Percentiles rank a stretch among this genome's conserved stretches.
phyloP scores from a whole-genome alignment of 345 rosid genomes.

The Balakata baccata region DNA sequence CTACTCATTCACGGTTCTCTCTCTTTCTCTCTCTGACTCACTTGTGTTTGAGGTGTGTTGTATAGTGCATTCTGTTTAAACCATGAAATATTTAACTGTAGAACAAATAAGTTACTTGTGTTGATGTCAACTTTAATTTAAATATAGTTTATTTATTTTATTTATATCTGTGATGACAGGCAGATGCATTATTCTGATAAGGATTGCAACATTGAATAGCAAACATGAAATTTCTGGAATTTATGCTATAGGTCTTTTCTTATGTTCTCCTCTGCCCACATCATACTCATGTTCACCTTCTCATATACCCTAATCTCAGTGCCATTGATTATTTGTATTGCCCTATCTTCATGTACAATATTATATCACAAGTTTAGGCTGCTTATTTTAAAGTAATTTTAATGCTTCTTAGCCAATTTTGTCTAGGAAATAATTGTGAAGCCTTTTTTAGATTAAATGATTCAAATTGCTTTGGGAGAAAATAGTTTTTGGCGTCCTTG shows the following conservation, averaged over 20 bases:
- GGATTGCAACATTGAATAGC: background rate
- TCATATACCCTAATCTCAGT: background rate
- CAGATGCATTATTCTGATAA: background rate
- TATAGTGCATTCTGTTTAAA: background rate
- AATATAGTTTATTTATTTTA: background rate
- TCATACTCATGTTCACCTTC: background rate
- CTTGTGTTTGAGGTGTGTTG: background rate
- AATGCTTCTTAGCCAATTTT: background rate
- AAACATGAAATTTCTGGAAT: background rate
- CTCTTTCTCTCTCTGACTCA: conserved; percentile 4
- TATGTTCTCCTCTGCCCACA: background rate
- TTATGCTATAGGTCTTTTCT: background rate
- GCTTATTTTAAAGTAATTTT: background rate
- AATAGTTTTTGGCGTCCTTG: background rate
- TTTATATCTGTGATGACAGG: background rate
- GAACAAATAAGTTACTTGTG: background rate
- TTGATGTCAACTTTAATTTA: background rate
- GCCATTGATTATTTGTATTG: background rate
- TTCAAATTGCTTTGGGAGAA: background rate
- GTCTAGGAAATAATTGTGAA: background rate
- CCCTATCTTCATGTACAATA: background rate
- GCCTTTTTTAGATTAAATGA: background rate
- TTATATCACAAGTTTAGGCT: background rate
- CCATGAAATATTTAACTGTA: too few relatives aligned
- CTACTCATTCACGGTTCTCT: conserved; percentile 69